Conservation (phyloP, 495 filamentous ascomycete species). For the Viridothelium virens region DNA sequence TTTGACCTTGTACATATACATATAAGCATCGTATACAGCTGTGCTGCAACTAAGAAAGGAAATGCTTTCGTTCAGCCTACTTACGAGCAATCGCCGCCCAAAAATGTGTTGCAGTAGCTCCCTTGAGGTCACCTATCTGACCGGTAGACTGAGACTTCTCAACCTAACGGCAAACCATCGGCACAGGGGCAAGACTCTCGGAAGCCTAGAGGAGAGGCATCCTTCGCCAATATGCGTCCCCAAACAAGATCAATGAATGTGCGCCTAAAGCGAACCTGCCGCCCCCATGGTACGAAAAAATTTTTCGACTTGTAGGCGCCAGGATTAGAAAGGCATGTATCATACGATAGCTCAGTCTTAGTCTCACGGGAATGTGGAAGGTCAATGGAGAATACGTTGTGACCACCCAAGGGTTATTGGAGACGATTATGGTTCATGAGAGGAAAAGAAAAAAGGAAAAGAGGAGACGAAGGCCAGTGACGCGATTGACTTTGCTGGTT, state of each 20-base stretch:
- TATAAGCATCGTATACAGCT: background rate
- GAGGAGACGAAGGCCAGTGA: background rate
- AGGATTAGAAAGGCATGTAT: slow-evolving; percentile 12
- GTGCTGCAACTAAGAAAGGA: background rate
- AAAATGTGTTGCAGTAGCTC: too few relatives aligned
- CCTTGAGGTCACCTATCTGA: too few relatives aligned
- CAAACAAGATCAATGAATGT: background rate
- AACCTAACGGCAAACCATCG: too few relatives aligned
- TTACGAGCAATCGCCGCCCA: too few relatives aligned
- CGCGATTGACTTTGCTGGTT: too few relatives aligned
- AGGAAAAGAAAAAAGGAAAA: background rate
- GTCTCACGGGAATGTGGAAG: slow-evolving; percentile 11
- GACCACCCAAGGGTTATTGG: slow-evolving; percentile 8
- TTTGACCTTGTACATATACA: background rate
- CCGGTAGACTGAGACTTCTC: too few relatives aligned
- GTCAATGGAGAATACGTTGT: background rate
- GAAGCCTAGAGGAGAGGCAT: too few relatives aligned
- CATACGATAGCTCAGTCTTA: slow-evolving; percentile 2
- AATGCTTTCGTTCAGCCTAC: background rate
- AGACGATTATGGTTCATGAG: slow-evolving; percentile 5
- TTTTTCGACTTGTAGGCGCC: background rate
- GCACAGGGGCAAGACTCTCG: too few relatives aligned
- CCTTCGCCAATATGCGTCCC: too few relatives aligned
- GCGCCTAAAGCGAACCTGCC: slow-evolving; percentile 9
- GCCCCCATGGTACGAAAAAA: background rate